Percentiles rank a stretch among this genome's conserved stretches.
phyloP scores from a whole-genome alignment of 2,329 filamentous ascomycete genomes.

The Arthroderma uncinatum region DNA sequence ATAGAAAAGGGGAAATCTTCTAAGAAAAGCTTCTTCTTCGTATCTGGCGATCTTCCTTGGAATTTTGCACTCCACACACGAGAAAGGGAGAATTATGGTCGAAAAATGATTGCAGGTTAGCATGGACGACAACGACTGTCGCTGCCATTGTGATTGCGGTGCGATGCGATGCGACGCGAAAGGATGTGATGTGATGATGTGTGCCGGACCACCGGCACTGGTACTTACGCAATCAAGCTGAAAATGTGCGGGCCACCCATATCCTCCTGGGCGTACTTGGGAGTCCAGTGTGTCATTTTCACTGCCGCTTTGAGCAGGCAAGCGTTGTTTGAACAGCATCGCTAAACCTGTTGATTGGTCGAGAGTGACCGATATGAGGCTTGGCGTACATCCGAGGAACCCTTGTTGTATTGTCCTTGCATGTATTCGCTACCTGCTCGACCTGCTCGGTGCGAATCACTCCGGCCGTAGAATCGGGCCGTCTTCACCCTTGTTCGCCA shows the following conservation, averaged over 20 bases:
- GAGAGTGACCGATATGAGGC: background rate
- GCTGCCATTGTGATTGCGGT: too few species aligned
- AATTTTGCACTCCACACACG: background rate
- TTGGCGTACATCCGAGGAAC: background rate
- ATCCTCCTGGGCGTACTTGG: background rate
- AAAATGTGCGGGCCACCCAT: background rate
- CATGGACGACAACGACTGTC: background rate
- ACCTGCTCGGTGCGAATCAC: background rate
- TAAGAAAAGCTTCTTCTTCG: conserved; percentile 2
- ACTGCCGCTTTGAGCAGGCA: background rate
- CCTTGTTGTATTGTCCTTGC: background rate
- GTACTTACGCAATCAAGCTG: background rate
- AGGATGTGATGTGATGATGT: background rate
- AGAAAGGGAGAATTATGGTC: too few species aligned
- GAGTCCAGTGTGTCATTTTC: background rate
- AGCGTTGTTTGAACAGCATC: background rate
- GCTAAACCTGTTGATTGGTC: background rate
- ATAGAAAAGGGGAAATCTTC: background rate
- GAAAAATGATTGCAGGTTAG: background rate
- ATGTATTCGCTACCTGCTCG: background rate
- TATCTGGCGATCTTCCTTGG: background rate
- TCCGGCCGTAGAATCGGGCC: background rate
- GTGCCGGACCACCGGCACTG: background rate
- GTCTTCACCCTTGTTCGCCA: background rate
- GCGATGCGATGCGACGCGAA: background rate